Base-by-base conservation (phyloP, 192 early-diverging fungal genomes). In the Spinellus fusiger region DNA sequence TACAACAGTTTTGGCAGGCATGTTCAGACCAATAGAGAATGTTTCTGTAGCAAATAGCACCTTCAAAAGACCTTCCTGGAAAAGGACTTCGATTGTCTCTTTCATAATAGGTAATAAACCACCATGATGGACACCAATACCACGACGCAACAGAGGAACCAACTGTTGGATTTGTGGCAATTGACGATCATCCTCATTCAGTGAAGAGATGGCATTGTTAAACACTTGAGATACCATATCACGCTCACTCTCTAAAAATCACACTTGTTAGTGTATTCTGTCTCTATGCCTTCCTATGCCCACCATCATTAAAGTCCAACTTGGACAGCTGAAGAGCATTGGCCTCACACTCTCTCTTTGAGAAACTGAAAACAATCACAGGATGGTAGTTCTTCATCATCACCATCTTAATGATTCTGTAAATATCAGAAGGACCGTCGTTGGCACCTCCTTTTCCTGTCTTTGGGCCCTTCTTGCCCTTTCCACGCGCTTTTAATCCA, bases 41-140 rank as follows among this genome's bases (percentile, higher is more conserved):
- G 96, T 98, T 77, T 98, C 96, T 2, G 96, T 98, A 23, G 96
- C 96, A 85, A 98, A 98, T 47, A 98, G 74, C n/a, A 93, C 92
- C 74, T 98, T 98, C 31, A 98, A 71, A 58, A 98, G 69, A n/a
- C 93, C 93, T 73, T 95, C 93, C 68, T 95, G 93, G 76, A 98
- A 98, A 44, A 98, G 76, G 74, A 98, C 92, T 77, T 98, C 96
- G 46, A 96, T 93, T 8, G 93, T 88, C 77, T 98, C 96, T 70
- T 98, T 98, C 50, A 98, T 75, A 56, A 98, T 93, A 13, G 96
- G 96, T 50, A 98, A 75, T 33, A 98, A 70, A 27, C 96, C 96
- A 60, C 91, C 91, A 75, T 98, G 96, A 78, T 98, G 94, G 62
- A 98, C 93, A 35, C 93, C 96, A 66, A 96, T 93, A 12, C 96